Base-by-base conservation (phyloP, 495 filamentous ascomycete species). In the Hypoxylon trugodes region DNA sequence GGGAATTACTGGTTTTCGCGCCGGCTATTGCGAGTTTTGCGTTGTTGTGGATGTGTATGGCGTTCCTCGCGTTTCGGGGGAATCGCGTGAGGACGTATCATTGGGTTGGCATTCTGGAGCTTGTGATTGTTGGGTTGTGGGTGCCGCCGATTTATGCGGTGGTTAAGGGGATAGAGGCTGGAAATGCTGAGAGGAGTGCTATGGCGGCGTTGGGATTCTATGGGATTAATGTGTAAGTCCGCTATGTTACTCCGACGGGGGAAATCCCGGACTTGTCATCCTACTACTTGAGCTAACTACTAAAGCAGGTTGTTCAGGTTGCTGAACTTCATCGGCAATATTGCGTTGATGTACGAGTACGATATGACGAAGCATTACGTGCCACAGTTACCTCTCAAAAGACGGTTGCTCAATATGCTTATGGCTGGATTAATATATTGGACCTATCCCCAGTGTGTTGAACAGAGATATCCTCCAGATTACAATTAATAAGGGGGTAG, bases 361-460 rank as follows among this genome's bases (percentile, higher is more conserved):
- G 42, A 46, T 28, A 46, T 46, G 22, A 46, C 42, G 42, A 46
- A 46, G 24, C 42, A 46, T 7, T 46, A 46, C n/a, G 13, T 28
- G 0, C 42, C 42, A 24, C 22, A 46, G 16, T 24, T 26, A 24
- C 28, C 42, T 28, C 42, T 28, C n/a, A 46, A 16, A 28, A 30
- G 24, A 13, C 25, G 8, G 16, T n/a, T 46, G 22, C 42, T 46
- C 7, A 46, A 46, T n/a, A 15, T 28, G 24, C 22, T 46, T 8
- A 46, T 46, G 42, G 24, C 42, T 0, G 42, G 42, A 16, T 16
- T 46, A 6, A 28, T 46, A n/a, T 46, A 46, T 28, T 46, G 42
- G 42, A 46, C 42, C 4, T 28, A 46, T 16, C 24, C 42, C 12
- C 42, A 46, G 12, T 46, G 22, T 28, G 24, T 46, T 13, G 42